Conservation (phyloP, 257 asterid species). For the Rehmannia glutinosa region DNA sequence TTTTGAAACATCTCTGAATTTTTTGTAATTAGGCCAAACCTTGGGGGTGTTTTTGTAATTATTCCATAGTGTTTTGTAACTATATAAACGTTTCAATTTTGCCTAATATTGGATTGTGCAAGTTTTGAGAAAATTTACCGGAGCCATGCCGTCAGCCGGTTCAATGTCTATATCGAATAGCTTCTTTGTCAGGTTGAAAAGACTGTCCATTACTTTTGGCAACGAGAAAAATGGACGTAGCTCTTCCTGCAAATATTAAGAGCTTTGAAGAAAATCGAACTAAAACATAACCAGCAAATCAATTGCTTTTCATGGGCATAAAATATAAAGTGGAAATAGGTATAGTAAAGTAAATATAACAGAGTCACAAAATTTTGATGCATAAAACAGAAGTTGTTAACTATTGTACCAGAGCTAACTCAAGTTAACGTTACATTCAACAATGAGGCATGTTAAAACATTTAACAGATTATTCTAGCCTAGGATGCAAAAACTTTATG, state of each 20-base stretch:
- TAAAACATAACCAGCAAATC: neutral
- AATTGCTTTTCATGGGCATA: neutral
- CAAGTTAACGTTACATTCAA: too few relatives aligned
- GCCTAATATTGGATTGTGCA: neutral
- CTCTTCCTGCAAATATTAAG: constrained; percentile 56
- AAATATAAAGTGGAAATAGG: neutral
- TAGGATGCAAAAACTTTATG: too few relatives aligned
- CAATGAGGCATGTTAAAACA: too few relatives aligned
- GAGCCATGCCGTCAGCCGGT: constrained; percentile 70
- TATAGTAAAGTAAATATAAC: neutral
- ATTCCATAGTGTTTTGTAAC: too few relatives aligned
- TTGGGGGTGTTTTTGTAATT: too few relatives aligned
- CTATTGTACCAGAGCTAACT: too few relatives aligned
- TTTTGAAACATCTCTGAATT: too few relatives aligned
- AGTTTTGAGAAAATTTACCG: constrained; percentile 33
- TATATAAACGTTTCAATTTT: too few relatives aligned
- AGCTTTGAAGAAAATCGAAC: neutral
- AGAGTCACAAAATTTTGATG: neutral
- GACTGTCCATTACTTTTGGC: constrained; percentile 81
- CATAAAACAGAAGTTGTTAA: too few relatives aligned
- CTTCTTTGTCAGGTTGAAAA: constrained; percentile 59
- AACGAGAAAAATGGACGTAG: constrained; percentile 78
- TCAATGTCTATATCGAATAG: constrained; percentile 62
- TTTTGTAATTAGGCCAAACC: too few relatives aligned
- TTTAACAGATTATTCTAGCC: too few relatives aligned